Evolutionary conservation across 2,329 filamentous ascomycete genomes (phyloP).

Genomic region (Aspergillus japonicus): DNA sequence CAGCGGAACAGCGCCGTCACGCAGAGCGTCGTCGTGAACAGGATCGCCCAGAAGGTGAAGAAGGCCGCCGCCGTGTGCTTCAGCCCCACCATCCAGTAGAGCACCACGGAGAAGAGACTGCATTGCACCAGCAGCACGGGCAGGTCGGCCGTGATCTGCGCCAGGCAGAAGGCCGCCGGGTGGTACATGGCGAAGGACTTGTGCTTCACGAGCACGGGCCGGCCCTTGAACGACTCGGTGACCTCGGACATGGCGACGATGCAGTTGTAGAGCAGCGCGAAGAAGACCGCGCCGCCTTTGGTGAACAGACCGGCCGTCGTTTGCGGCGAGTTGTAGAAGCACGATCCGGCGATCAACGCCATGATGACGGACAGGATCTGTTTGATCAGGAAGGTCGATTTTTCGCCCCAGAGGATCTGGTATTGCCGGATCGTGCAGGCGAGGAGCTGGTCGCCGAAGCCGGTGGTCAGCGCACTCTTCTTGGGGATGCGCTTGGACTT

Average conservation of each 20-base stretch:
- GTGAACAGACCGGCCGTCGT: constrained; percentile 60
- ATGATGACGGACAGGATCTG: constrained; percentile 57
- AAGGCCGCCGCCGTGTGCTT: constrained; percentile 53
- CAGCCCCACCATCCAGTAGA: constrained; percentile 63
- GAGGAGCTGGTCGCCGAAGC: constrained; percentile 55
- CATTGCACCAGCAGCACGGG: constrained; percentile 59
- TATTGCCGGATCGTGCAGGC: constrained; percentile 60
- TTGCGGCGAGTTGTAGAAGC: constrained; percentile 64
- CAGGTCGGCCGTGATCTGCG: constrained; percentile 46
- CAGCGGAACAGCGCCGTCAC: constrained; percentile 58
- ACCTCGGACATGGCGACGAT: constrained; percentile 65
- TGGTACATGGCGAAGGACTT: constrained; percentile 58
- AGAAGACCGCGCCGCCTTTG: constrained; percentile 63
- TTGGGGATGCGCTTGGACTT: constrained; percentile 56
- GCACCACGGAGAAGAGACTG: constrained; percentile 54
- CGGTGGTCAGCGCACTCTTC: constrained; percentile 55
- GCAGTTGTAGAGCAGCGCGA: constrained; percentile 60
- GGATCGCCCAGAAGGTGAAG: constrained; percentile 59
- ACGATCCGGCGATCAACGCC: constrained; percentile 62
- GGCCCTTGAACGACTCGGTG: constrained; percentile 58
- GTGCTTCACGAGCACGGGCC: constrained; percentile 59
- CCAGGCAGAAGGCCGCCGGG: constrained; percentile 42
- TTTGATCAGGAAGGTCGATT: constrained; percentile 62
- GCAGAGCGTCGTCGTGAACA: constrained; percentile 51
- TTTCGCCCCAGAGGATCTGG: constrained; percentile 64